A percentile compares a stretch with the other conserved stretches of the same genome.
phyloP scores from a whole-genome alignment of 495 filamentous ascomycete species.

The Neurospora tetraspora region DNA sequence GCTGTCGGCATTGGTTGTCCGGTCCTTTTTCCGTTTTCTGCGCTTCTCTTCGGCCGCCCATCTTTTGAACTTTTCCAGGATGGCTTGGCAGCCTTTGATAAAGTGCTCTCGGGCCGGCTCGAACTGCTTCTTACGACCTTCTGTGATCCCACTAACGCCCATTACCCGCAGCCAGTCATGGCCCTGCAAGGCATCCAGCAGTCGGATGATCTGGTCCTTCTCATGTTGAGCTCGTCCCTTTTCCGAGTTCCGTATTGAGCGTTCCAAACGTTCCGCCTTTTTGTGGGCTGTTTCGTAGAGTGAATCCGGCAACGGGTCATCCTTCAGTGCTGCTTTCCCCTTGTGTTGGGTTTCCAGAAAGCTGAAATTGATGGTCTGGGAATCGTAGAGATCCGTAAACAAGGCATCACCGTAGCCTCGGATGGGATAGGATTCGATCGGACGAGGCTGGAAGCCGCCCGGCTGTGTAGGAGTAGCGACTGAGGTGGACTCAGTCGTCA shows the following conservation, averaged over 20 bases:
- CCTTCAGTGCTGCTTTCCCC: constrained; percentile 19
- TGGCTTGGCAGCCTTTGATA: constrained; percentile 63
- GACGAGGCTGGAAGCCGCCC: constrained; percentile 13
- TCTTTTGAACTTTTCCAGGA: constrained; percentile 74
- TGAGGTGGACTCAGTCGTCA: constrained; percentile 9
- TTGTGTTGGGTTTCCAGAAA: constrained; percentile 35
- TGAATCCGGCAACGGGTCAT: constrained; percentile 62
- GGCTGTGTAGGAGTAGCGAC: constrained; percentile 8
- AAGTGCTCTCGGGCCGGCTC: constrained; percentile 80
- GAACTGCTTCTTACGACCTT: constrained; percentile 70
- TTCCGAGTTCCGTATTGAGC: constrained; percentile 86
- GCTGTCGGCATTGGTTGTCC: constrained; percentile 38
- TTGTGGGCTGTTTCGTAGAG: constrained; percentile 61
- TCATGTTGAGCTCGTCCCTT: constrained; percentile 88
- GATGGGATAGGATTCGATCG: constrained; percentile 24
- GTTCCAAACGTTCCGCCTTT: constrained; percentile 78
- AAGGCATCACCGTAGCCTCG: constrained; percentile 36
- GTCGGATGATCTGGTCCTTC: constrained; percentile 72
- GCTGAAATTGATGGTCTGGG: constrained; percentile 46
- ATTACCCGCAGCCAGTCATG: constrained; percentile 89
- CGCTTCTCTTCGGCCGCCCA: constrained; percentile 91
- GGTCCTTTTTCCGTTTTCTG: constrained; percentile 58
- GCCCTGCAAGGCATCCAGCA: constrained; percentile 80
- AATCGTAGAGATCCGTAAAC: constrained; percentile 40
- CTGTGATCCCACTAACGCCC: constrained; percentile 82